Conservation (phyloP, 371 early-diverging fungal species). For the Capniomyces stellatus region DNA sequence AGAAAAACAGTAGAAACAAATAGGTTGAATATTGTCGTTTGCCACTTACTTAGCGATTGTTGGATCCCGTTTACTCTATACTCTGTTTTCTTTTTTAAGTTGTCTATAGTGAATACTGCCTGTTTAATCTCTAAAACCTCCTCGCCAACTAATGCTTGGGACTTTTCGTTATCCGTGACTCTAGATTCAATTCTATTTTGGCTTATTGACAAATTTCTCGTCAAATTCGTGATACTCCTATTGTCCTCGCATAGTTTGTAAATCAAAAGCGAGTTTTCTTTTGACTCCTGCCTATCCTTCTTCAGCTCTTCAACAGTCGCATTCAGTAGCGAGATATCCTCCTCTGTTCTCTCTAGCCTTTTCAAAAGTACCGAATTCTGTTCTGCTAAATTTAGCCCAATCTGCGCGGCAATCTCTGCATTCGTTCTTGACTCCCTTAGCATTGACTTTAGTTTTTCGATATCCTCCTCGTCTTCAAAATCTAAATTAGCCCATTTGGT, state of each 20-base stretch:
- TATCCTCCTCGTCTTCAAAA: background rate
- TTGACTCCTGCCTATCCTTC: background rate
- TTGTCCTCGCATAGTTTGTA: background rate
- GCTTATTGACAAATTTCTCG: background rate
- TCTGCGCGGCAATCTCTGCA: background rate
- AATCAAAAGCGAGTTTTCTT: background rate
- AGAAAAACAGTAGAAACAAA: no score
- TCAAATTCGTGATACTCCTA: background rate
- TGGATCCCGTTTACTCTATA: background rate
- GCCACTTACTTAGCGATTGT: background rate
- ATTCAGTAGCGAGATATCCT: background rate
- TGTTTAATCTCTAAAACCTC: background rate
- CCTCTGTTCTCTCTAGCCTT: background rate
- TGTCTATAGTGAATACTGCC: background rate
- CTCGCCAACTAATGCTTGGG: background rate
- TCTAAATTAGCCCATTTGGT: background rate
- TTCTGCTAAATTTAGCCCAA: slow-evolving; percentile 1
- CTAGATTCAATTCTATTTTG: background rate
- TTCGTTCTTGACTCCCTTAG: background rate
- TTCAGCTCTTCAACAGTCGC: background rate
- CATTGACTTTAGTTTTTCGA: background rate
- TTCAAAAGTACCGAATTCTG: background rate
- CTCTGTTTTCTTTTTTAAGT: background rate
- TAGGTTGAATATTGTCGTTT: no score
- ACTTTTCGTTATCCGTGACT: background rate